A percentile compares a stretch with the other conserved stretches of the same genome.
Conservation (phyloP, 2,329 filamentous ascomycete species). For the Cladosporium colombiae region DNA sequence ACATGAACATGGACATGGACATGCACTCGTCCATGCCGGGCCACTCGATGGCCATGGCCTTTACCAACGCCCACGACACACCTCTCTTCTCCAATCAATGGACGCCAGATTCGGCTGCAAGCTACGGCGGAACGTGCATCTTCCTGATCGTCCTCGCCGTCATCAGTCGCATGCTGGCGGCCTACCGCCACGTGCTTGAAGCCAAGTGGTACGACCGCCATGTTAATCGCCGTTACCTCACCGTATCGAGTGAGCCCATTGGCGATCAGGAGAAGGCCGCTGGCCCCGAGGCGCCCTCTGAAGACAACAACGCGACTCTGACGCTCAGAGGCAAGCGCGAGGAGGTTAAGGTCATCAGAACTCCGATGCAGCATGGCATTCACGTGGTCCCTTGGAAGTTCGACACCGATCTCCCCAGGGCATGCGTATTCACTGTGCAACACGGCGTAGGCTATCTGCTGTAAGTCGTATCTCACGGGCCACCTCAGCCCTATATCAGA, state of each 20-base stretch:
- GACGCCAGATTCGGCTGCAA: conserved; percentile 68
- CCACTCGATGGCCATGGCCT: conserved; percentile 58
- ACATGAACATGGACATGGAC: conserved; percentile 9
- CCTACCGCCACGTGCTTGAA: conserved; percentile 64
- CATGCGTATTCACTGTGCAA: conserved; percentile 68
- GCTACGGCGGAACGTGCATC: conserved; percentile 87
- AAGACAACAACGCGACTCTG: conserved; percentile 65
- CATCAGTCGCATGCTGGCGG: conserved; percentile 69
- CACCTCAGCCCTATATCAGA: not conserved
- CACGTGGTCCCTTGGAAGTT: conserved; percentile 73
- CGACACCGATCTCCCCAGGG: conserved; percentile 74
- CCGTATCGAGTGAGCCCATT: conserved; percentile 63
- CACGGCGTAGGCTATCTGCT: conserved; percentile 81
- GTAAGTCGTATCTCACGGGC: conserved; percentile 56
- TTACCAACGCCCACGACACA: conserved; percentile 64
- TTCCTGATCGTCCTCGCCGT: conserved; percentile 79
- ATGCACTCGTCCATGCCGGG: conserved; percentile 12
- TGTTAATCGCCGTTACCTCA: conserved; percentile 73
- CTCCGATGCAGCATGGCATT: conserved; percentile 49
- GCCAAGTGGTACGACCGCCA: conserved; percentile 71
- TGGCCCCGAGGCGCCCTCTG: conserved; percentile 35
- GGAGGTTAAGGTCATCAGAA: conserved; percentile 70
- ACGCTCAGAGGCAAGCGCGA: conserved; percentile 80
- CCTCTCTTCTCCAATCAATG: conserved; percentile 69
- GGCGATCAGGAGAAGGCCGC: conserved; percentile 46